These are phyloP conservation scores for Penicillium egyptiacum DNA, from an alignment of 495 filamentous ascomycete genomes.

Conservation along the genomic window DNA sequence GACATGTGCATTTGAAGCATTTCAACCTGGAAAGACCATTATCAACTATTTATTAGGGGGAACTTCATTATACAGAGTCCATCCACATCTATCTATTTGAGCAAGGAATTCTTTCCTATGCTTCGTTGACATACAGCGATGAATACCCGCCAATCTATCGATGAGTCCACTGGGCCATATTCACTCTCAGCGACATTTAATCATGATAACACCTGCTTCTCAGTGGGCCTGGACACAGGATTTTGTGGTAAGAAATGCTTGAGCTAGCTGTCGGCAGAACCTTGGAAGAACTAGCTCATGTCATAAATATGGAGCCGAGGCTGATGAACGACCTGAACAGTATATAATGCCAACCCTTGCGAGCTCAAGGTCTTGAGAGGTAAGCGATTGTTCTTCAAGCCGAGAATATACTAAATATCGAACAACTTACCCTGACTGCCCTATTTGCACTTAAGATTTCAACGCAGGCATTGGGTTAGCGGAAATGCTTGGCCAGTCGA, in stretches of 20 bases:
- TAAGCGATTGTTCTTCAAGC: constrained; percentile 27
- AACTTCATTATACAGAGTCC: background rate
- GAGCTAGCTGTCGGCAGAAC: background rate
- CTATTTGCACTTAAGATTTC: constrained; percentile 57
- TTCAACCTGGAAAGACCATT: background rate
- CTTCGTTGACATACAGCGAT: constrained; percentile 49
- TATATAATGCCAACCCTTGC: constrained; percentile 76
- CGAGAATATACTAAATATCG: background rate
- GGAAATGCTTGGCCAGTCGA: constrained; percentile 84
- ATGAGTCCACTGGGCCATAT: constrained; percentile 68
- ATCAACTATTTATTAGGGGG: background rate
- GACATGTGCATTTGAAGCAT: background rate
- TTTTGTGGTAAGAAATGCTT: constrained; percentile 67
- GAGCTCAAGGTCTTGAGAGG: constrained; percentile 68
- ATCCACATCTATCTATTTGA: background rate
- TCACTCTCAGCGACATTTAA: constrained; percentile 88
- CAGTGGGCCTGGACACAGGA: constrained; percentile 82
- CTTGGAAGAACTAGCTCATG: constrained; percentile 2
- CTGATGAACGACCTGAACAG: constrained; percentile 41
- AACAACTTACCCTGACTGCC: background rate
- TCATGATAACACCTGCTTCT: constrained; percentile 80
- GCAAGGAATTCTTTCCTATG: constrained; percentile 12
- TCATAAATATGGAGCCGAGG: constrained; percentile 4
- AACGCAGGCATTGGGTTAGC: constrained; percentile 80
- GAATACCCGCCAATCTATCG: constrained; percentile 88